A percentile compares a stretch with the other conserved stretches of the same genome.
These are phyloP conservation scores for Monosporascus sp. DNA, from an alignment of 2,329 filamentous ascomycete genomes.

Conservation along the genomic window DNA sequence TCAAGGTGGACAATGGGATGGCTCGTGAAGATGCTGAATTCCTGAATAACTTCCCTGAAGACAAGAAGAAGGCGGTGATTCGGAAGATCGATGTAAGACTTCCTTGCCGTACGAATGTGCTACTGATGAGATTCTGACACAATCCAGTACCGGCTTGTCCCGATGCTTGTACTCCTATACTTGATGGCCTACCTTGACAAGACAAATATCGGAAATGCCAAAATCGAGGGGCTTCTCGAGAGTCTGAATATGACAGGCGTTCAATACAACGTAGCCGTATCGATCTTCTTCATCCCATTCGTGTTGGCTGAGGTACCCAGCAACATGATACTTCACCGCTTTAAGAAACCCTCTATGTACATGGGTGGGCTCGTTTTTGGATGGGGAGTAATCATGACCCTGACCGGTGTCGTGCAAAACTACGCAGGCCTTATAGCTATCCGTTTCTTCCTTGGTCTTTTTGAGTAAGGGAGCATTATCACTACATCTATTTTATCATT, in stretches of 20 bases:
- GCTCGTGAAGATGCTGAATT: slow-evolving; percentile 26
- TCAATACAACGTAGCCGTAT: slow-evolving; percentile 21
- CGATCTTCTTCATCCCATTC: slow-evolving; percentile 25
- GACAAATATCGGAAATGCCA: slow-evolving; percentile 21
- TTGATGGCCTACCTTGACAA: slow-evolving; percentile 26
- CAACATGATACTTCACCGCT: slow-evolving; percentile 33
- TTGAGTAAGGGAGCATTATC: slow-evolving; percentile 24
- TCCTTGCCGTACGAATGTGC: neutral
- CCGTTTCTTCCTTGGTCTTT: slow-evolving; percentile 34
- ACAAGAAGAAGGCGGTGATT: slow-evolving; percentile 24
- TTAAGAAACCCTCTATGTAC: slow-evolving; percentile 38
- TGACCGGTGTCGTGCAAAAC: slow-evolving; percentile 31
- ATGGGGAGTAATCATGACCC: slow-evolving; percentile 35
- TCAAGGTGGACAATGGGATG: neutral
- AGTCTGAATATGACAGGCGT: slow-evolving; percentile 28
- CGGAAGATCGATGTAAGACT: slow-evolving; percentile 25
- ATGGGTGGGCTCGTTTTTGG: slow-evolving; percentile 30
- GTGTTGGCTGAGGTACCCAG: slow-evolving; percentile 30
- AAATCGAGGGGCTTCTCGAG: slow-evolving; percentile 17
- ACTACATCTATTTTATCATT: neutral
- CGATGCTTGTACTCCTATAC: slow-evolving; percentile 26
- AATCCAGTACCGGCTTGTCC: slow-evolving; percentile 18
- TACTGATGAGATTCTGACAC: too few relatives aligned
- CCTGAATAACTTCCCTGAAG: slow-evolving; percentile 23
- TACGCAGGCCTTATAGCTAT: slow-evolving; percentile 35